These are phyloP conservation scores for Sextonia rubra DNA, from an alignment of 164 flowering plant genomes.

Conservation along the genomic window DNA sequence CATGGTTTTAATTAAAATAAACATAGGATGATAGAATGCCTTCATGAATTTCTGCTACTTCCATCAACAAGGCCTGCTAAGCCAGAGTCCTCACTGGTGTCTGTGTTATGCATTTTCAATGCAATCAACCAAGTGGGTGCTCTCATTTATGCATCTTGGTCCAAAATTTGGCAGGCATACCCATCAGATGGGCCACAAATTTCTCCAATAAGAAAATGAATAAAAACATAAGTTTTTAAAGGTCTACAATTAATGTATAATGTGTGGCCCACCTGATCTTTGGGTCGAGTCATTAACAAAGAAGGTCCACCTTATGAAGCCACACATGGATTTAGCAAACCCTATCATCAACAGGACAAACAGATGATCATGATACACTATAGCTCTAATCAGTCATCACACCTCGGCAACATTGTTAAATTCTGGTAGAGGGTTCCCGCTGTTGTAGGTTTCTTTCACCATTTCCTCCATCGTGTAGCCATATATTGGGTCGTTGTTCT, in stretches of 20 bases:
- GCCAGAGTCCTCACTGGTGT: not conserved
- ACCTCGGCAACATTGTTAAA: constrained; percentile 94
- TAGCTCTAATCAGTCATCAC: not conserved
- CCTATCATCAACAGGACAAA: not conserved
- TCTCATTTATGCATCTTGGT: not conserved
- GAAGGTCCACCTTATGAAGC: not conserved
- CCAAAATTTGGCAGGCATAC: not conserved
- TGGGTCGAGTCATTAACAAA: not conserved
- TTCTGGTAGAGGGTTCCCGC: constrained; percentile 81
- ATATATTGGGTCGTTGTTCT: constrained; percentile 51
- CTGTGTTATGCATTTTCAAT: not conserved
- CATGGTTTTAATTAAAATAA: no score
- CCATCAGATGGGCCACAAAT: not conserved
- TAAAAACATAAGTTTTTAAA: not conserved
- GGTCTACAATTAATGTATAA: not conserved
- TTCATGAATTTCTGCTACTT: not conserved
- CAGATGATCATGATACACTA: not conserved
- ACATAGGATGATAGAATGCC: not conserved
- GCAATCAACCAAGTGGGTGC: not conserved
- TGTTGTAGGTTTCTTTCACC: constrained; percentile 79
- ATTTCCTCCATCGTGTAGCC: constrained; percentile 83
- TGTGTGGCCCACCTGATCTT: not conserved
- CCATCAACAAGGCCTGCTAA: not conserved
- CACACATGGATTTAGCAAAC: not conserved
- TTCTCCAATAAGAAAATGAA: no score